Conservation (phyloP, 192 early-diverging fungal genomes). For the Chytriomyces confervae region DNA sequence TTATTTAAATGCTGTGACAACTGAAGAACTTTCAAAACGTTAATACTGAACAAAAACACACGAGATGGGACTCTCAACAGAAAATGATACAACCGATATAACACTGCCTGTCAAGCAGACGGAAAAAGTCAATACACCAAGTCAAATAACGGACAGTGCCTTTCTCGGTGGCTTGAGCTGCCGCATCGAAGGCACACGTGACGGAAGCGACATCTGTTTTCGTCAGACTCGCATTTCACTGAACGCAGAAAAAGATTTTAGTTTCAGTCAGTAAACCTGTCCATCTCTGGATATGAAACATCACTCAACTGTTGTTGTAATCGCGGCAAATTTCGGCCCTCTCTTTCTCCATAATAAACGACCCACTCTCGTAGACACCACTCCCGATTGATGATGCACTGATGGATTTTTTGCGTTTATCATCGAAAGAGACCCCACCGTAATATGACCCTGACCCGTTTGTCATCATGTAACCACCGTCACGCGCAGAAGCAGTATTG, state of each 20-base stretch:
- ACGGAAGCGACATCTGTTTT: constrained; percentile 34
- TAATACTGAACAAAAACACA: background rate
- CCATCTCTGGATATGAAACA: background rate
- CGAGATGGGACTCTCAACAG: background rate
- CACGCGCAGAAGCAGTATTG: background rate
- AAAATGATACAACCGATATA: too few species aligned
- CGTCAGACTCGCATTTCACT: constrained; percentile 26
- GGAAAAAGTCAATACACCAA: background rate
- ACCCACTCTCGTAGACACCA: constrained; percentile 8
- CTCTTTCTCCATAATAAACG: constrained; percentile 31
- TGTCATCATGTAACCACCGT: background rate
- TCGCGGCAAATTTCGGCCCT: constrained; percentile 35
- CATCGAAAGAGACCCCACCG: background rate
- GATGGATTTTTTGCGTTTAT: constrained; percentile 15
- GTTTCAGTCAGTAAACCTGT: constrained; percentile 12
- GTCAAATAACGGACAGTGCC: constrained; percentile 23
- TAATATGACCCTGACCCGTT: background rate
- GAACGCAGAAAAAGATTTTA: background rate
- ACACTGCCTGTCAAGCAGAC: too few species aligned
- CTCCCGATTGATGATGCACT: background rate
- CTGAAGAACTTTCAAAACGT: background rate
- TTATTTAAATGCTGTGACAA: too few species aligned
- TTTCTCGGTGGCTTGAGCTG: constrained; percentile 23
- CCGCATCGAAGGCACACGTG: constrained; percentile 40
- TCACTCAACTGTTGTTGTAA: constrained; percentile 39